Evolutionary conservation across 2,329 filamentous ascomycete species (phyloP), one percentile per base, ranked within the genome.

Genomic region (Phaeosphaeria sp.): DNA sequence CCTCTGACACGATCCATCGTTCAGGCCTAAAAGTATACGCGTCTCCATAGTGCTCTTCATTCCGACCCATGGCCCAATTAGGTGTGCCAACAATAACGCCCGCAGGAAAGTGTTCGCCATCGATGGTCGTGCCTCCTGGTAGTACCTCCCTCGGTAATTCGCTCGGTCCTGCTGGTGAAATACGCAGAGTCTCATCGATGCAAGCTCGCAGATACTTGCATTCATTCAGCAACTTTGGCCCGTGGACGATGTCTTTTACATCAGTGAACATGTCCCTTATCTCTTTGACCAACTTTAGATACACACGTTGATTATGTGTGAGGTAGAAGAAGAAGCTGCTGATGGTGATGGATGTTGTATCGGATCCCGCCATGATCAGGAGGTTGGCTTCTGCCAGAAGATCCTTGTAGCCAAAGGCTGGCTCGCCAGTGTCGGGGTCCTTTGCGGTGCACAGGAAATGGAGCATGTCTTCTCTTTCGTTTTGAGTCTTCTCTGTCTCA

Each of bases 381-480:
- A 67, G 46, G 21, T 46, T 55, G 21, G 63, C 49, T 42, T 67
- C 64, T 5, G 57, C 55, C 62, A 74, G 76, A 13, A 82, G 59
- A 45, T 81, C 78, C 36, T 69, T 64, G 53, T 62, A 50, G 42
- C 67, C 57, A 65, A 76, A 69, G 33, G 75, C 68, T 22, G 49
- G 53, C 30, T 71, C 48, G 56, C 75, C 69, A 5, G 77, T 77
- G 51, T 79, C 66, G 2, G 76, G 74, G 67, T 83, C 73, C 61
- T 75, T 73, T 54, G 78, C 74, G 42, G 74, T 66, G 48, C 76
- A 66, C 7, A 79, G 67, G 68, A 81, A 70, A 57, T 78, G 67
- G 62, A 78, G 74, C 59, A 80, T 76, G 61, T 80, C 60, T 53
- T 76, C 74, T 22, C 58, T 42, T 17, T 63, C 43, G 15, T 33